Evolutionary conservation across 495 filamentous ascomycete species (phyloP).

Genomic region (Lasiosphaeria ovina): DNA sequence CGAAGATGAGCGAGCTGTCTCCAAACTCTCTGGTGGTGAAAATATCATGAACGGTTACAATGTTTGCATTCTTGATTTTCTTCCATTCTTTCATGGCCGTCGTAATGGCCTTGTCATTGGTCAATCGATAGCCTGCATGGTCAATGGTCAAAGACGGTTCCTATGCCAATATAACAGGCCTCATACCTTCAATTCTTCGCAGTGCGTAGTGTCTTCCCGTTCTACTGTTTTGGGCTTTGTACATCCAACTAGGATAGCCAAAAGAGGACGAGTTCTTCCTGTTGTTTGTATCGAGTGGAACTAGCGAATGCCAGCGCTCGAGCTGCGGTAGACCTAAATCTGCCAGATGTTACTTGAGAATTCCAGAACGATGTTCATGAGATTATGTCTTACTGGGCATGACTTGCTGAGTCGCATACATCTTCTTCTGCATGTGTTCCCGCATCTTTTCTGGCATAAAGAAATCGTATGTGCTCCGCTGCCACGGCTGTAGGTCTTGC

Average conservation of each 20-base stretch:
- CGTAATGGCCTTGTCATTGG: constrained; percentile 82
- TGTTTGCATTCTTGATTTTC: constrained; percentile 72
- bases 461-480: constrained; percentile 81
- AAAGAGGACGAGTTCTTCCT: constrained; percentile 69
- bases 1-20: constrained; percentile 91
- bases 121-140: constrained; percentile 56
- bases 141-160: constrained; percentile 4
- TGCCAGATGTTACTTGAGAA: constrained; percentile 8
- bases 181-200: constrained; percentile 70
- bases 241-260: constrained; percentile 87
- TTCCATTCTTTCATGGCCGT: constrained; percentile 85
- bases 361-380: not conserved
- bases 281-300: constrained; percentile 81
- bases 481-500: constrained; percentile 74
- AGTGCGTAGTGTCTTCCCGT: constrained; percentile 83
- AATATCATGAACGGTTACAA: constrained; percentile 85
- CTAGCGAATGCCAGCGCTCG: constrained; percentile 85
- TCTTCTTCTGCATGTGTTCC: constrained; percentile 86
- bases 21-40: constrained; percentile 92
- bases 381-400: constrained; percentile 63
- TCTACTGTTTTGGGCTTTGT: constrained; percentile 87
- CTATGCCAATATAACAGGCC: not conserved
- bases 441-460: constrained; percentile 82
- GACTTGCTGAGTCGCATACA: constrained; percentile 78
- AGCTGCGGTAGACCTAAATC: constrained; percentile 69